Percentiles rank a stretch among this genome's conserved stretches.
These are phyloP conservation scores for Boletus speciosus DNA, from an alignment of 768 basidiomycete genomes.

Conservation along the genomic window DNA sequence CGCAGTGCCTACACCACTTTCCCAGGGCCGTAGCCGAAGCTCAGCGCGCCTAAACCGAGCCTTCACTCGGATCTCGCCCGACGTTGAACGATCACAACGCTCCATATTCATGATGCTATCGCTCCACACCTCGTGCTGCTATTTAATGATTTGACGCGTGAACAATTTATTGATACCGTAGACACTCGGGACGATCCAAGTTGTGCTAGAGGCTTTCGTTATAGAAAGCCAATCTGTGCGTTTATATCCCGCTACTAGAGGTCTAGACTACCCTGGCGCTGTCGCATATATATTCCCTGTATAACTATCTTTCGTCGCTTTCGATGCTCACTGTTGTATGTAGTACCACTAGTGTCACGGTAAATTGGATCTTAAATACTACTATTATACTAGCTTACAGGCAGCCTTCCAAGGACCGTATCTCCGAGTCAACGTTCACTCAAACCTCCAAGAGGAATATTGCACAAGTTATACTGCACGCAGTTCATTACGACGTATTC, in stretches of 20 bases:
- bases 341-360: not conserved
- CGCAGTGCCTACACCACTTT: not conserved
- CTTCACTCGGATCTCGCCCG: not conserved
- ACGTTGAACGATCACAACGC: not conserved
- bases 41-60: not conserved
- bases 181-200: not conserved
- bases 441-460: not conserved
- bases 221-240: not conserved
- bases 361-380: too few relatives aligned
- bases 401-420: too few relatives aligned
- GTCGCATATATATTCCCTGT: too few relatives aligned
- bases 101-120: not conserved
- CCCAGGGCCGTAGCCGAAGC: not conserved
- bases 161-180: constrained; percentile 3
- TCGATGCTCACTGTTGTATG: not conserved
- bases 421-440: not conserved
- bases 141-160: not conserved
- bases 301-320: not conserved
- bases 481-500: constrained; percentile 1
- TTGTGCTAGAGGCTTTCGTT: not conserved
- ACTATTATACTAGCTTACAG: too few relatives aligned
- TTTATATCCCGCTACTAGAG: not conserved
- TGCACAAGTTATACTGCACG: not conserved
- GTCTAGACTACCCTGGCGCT: not conserved
- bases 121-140: not conserved